Percentiles rank a stretch among this genome's conserved stretches.
phyloP scores from a whole-genome alignment of 768 basidiomycete species.

The Boletus pseudopeckii region DNA sequence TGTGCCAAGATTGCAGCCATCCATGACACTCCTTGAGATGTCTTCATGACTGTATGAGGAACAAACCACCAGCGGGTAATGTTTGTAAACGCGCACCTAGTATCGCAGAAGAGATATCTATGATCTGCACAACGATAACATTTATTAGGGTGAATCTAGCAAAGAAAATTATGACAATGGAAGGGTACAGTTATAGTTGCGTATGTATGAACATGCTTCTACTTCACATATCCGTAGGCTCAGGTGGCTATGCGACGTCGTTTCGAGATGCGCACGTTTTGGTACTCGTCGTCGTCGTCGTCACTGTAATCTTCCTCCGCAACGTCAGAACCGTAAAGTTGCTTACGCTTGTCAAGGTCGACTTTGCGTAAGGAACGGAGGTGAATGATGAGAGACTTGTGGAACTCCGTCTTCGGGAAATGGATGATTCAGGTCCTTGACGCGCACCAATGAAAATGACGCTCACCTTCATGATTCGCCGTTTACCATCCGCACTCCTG shows the following conservation, averaged over 20 bases:
- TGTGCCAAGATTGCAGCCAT: not conserved
- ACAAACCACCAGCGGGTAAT: not conserved
- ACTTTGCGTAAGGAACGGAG: slow-evolving; percentile 60
- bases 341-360: slow-evolving; percentile 50
- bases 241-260: slow-evolving; percentile 29
- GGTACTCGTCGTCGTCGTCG: slow-evolving; percentile 35
- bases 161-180: slow-evolving; percentile 26
- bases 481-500: slow-evolving; percentile 43
- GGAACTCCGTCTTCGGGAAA: slow-evolving; percentile 57
- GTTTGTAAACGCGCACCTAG: not conserved
- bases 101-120: not conserved
- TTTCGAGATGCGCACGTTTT: slow-evolving; percentile 28
- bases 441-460: not conserved
- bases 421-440: not conserved
- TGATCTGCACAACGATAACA: slow-evolving; percentile 20
- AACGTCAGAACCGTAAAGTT: slow-evolving; percentile 39
- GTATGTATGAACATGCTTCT: slow-evolving; percentile 24
- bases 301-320: slow-evolving; percentile 36
- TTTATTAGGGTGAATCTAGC: slow-evolving; percentile 30
- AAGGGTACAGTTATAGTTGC: slow-evolving; percentile 26
- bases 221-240: slow-evolving; percentile 19
- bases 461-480: slow-evolving; percentile 58
- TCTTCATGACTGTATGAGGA: not conserved
- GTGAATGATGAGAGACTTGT: slow-evolving; percentile 55
- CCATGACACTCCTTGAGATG: not conserved